Conservation (phyloP, 1,284 basidiomycete genomes). For the Cutaneotrichosporon sp. region DNA sequence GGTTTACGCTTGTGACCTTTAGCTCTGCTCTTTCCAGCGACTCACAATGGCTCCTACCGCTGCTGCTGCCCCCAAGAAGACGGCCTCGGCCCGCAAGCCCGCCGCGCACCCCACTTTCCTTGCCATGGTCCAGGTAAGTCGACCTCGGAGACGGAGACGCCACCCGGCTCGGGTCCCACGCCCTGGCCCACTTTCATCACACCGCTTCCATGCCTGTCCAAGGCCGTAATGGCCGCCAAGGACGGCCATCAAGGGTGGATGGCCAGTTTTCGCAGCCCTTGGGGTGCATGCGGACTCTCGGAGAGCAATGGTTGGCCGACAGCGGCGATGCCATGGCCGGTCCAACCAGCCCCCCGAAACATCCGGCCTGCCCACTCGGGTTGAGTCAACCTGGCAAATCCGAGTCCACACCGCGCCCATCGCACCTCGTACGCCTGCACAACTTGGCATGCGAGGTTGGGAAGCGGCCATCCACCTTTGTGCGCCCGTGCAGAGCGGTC, state of each 20-base stretch:
- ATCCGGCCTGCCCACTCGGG: background rate
- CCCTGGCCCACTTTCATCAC: background rate
- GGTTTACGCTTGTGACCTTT: background rate
- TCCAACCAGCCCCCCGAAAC: background rate
- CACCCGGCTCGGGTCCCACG: background rate
- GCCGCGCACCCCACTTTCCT: constrained; percentile 48
- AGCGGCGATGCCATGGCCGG: background rate
- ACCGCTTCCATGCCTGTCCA: background rate
- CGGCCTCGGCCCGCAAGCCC: constrained; percentile 35
- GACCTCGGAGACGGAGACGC: background rate
- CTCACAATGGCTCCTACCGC: constrained; percentile 40
- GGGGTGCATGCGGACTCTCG: background rate
- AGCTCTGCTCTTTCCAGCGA: background rate
- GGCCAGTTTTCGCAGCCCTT: background rate
- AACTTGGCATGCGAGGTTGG: background rate
- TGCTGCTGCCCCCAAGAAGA: constrained; percentile 34
- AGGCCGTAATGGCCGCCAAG: background rate
- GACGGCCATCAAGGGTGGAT: background rate
- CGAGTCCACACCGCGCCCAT: background rate
- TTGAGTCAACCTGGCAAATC: background rate
- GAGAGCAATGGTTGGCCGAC: background rate
- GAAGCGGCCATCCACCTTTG: background rate
- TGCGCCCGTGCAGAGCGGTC: background rate
- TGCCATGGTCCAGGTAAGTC: constrained; percentile 49
- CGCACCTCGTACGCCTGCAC: background rate